These are phyloP conservation scores for Aspergillus sparsus DNA, from an alignment of 495 filamentous ascomycete genomes.

Conservation along the genomic window DNA sequence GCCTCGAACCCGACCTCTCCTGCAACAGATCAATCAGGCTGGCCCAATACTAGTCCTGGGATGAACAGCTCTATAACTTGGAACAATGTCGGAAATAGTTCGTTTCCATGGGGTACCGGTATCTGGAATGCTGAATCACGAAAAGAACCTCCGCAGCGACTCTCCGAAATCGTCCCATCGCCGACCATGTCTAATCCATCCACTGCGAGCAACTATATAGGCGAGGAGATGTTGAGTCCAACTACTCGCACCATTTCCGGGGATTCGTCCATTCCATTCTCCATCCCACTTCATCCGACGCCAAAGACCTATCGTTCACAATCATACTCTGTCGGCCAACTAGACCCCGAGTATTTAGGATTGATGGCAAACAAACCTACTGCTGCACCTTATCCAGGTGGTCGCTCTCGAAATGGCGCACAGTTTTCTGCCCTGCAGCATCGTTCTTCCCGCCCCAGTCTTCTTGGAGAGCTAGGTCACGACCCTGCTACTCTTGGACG, in stretches of 20 bases:
- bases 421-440: constrained; percentile 72
- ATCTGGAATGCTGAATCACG: constrained; percentile 76
- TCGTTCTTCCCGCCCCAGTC: constrained; percentile 80
- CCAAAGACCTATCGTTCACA: constrained; percentile 92
- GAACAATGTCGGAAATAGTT: constrained; percentile 53
- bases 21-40: constrained; percentile 67
- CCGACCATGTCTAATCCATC: constrained; percentile 67
- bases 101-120: constrained; percentile 72
- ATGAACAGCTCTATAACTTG: constrained; percentile 58
- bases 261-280: constrained; percentile 74
- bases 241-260: constrained; percentile 55
- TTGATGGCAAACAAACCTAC: constrained; percentile 48
- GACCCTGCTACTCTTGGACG: constrained; percentile 72
- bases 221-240: constrained; percentile 57
- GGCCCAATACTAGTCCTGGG: constrained; percentile 55
- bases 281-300: constrained; percentile 87
- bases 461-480: constrained; percentile 76
- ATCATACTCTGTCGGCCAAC: constrained; percentile 94
- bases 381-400: constrained; percentile 39
- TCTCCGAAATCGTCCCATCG: constrained; percentile 75
- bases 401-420: constrained; percentile 51
- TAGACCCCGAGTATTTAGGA: constrained; percentile 65
- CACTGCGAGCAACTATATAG: constrained; percentile 37
- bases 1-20: constrained; percentile 75
- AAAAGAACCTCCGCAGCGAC: constrained; percentile 71